phyloP scores from a whole-genome alignment of 495 filamentous ascomycete genomes.

The Neurospora sp. region DNA sequence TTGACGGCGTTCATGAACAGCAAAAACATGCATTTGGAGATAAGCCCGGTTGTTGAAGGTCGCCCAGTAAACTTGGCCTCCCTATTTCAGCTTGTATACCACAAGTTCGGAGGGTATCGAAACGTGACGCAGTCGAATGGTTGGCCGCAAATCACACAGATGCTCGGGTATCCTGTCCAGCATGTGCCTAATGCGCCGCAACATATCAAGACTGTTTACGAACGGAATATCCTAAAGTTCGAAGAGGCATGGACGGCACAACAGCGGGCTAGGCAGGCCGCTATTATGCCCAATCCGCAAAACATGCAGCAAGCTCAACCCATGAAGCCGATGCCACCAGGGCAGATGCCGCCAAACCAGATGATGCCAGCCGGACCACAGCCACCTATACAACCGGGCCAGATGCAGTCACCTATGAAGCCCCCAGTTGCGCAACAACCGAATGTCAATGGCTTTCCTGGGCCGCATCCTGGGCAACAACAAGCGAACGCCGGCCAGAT shows the following conservation, averaged over 20 bases:
- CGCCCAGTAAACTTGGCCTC: conserved; percentile 60
- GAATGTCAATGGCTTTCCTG: conserved; percentile 39
- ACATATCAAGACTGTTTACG: conserved; percentile 63
- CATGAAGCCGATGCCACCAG: conserved; percentile 25
- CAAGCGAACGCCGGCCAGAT: conserved; percentile 24
- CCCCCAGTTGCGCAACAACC: conserved; percentile 36
- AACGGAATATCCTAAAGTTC: conserved; percentile 60
- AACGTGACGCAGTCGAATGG: conserved; percentile 51
- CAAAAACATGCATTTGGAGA: conserved; percentile 57
- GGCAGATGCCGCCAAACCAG: conserved; percentile 36
- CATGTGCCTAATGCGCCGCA: conserved; percentile 55
- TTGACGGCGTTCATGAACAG: conserved; percentile 62
- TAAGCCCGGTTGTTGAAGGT: conserved; percentile 57
- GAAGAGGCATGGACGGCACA: conserved; percentile 59
- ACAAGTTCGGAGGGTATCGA: conserved; percentile 63
- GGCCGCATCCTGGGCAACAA: conserved; percentile 33
- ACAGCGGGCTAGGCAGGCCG: conserved; percentile 46
- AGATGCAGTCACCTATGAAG: conserved; percentile 40
- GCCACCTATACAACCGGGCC: conserved; percentile 37
- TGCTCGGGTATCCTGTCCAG: conserved; percentile 53
- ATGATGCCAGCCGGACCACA: conserved; percentile 38
- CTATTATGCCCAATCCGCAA: conserved; percentile 16
- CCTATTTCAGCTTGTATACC: conserved; percentile 66
- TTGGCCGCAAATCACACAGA: conserved; percentile 63
- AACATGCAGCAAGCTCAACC: conserved; percentile 28